Base-by-base conservation (phyloP, 768 basidiomycete genomes). In the Agrocybe pediades region DNA sequence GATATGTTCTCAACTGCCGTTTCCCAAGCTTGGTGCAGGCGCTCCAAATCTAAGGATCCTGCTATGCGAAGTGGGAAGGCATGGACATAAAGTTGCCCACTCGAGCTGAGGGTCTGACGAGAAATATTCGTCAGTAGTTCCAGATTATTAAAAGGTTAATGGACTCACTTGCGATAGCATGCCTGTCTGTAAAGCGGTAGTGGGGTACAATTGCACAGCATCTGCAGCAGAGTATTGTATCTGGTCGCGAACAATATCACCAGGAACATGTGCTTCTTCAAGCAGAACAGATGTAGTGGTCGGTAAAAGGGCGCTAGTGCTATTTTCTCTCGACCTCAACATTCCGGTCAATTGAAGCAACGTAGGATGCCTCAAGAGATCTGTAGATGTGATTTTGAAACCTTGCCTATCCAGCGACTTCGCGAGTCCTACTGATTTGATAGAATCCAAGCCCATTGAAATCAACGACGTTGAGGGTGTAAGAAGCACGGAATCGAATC, bases 361-460 rank as follows among this genome's bases (percentile, higher is more conserved):
- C 6, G 64, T 67, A 9, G 67, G 54, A 30, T 59, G 64, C 47
- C 58, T 65, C 64, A 80, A 68, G 20, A 80, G 62, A 29, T 78
- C 71, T 16, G 64, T 60, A 11, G 77, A 72, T 26, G 70, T 67
- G 11, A 74, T 50, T 6, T 53, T 41, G 43, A 71, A 66, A 1
- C 75, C 76, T 17, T 63, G 62, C 49, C 64, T 64, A 19, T 63
- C 62, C 11, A 80, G 58, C 9, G 51, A 27, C 46, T 68, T 72
- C 25, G 76, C 69, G 29, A 80, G 62, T 2, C 77, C 76, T 9
- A 80, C 72, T 0, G 79, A 73, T 54, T 71, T 74, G 53, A 80
- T 74, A 6, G 79, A 80, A 55, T 80, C 79, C 25, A 80, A 58
- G 7, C 79, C 79, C 48, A 80, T 62, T 4, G 78, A 72, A 11